Percentiles rank a stretch among this genome's conserved stretches.
Conservation (phyloP, 2,329 filamentous ascomycete species). For the Leptoxyphium fumago region DNA sequence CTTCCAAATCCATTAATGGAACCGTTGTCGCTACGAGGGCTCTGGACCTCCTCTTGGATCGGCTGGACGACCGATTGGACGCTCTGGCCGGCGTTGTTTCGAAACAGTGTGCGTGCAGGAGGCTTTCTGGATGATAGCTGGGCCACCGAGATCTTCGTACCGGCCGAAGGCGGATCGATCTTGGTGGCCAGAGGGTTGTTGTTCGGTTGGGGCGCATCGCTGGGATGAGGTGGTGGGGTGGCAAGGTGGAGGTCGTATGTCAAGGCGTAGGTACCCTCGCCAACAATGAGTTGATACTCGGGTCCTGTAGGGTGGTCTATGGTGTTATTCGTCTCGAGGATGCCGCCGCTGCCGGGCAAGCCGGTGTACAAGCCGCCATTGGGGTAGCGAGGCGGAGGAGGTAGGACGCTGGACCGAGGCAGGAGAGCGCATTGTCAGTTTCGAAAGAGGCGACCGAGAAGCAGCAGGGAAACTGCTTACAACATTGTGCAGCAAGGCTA, state of each 20-base stretch:
- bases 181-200: conserved; percentile 82
- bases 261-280: conserved; percentile 85
- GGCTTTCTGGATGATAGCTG: conserved; percentile 44
- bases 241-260: conserved; percentile 86
- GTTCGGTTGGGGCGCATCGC: conserved; percentile 73
- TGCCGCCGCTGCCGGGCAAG: conserved; percentile 47
- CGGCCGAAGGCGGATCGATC: conserved; percentile 66
- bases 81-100: conserved; percentile 27
- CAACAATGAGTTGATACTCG: conserved; percentile 81
- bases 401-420: conserved; percentile 6
- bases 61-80: conserved; percentile 21
- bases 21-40: conserved; percentile 30
- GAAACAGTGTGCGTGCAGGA: conserved; percentile 28
- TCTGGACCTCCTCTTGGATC: conserved; percentile 32
- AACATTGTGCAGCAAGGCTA: conserved; percentile 5
- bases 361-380: conserved; percentile 56
- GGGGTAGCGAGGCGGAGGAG: conserved; percentile 48
- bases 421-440: background rate
- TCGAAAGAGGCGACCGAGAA: too few relatives aligned
- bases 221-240: conserved; percentile 88
- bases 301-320: conserved; percentile 65
- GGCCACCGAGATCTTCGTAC: conserved; percentile 71
- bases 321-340: conserved; percentile 90
- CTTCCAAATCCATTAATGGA: conserved; percentile 27
- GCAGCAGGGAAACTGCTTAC: conserved; percentile 3